phyloP scores from a whole-genome alignment of 2,329 filamentous ascomycete genomes.

The Ceratocystis variospora region DNA sequence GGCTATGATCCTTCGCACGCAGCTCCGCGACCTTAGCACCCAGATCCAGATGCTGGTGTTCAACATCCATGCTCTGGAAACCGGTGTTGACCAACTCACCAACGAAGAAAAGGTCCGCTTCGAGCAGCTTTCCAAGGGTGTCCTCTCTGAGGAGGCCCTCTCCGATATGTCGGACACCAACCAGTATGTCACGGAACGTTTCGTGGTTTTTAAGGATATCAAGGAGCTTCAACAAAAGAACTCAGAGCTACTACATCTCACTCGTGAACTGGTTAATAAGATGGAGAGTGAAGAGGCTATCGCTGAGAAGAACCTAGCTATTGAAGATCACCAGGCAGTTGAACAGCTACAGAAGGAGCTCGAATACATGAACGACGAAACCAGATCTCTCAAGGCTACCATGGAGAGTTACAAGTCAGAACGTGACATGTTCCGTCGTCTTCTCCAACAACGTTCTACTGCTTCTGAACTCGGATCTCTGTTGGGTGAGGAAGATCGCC shows the following conservation, averaged over 20 bases:
- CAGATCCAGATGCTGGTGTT: slow-evolving; percentile 85
- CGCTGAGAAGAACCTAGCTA: slow-evolving; percentile 47
- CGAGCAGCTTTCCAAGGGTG: slow-evolving; percentile 62
- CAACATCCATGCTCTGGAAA: slow-evolving; percentile 69
- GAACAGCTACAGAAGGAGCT: slow-evolving; percentile 58
- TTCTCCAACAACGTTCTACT: slow-evolving; percentile 60
- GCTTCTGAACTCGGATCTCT: slow-evolving; percentile 50
- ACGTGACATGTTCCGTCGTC: slow-evolving; percentile 92
- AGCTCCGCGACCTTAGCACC: slow-evolving; percentile 75
- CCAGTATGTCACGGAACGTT: slow-evolving; percentile 72
- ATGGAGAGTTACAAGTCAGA: slow-evolving; percentile 91
- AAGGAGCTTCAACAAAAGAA: slow-evolving; percentile 80
- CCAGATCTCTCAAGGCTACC: slow-evolving; percentile 65
- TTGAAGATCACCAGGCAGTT: slow-evolving; percentile 57
- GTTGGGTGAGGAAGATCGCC: slow-evolving; percentile 55
- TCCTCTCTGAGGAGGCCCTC: slow-evolving; percentile 55
- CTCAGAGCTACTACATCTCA: slow-evolving; percentile 64
- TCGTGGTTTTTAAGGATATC: slow-evolving; percentile 82
- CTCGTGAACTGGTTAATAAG: slow-evolving; percentile 70
- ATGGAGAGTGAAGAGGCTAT: slow-evolving; percentile 85
- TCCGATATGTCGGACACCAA: slow-evolving; percentile 73
- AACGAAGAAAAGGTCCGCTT: slow-evolving; percentile 61
- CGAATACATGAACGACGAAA: slow-evolving; percentile 66
- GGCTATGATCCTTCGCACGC: slow-evolving; percentile 64
- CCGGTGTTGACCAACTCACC: slow-evolving; percentile 58